These are phyloP conservation scores for Cadophora sp. DNA, from an alignment of 2,329 filamentous ascomycete genomes.

Conservation along the genomic window DNA sequence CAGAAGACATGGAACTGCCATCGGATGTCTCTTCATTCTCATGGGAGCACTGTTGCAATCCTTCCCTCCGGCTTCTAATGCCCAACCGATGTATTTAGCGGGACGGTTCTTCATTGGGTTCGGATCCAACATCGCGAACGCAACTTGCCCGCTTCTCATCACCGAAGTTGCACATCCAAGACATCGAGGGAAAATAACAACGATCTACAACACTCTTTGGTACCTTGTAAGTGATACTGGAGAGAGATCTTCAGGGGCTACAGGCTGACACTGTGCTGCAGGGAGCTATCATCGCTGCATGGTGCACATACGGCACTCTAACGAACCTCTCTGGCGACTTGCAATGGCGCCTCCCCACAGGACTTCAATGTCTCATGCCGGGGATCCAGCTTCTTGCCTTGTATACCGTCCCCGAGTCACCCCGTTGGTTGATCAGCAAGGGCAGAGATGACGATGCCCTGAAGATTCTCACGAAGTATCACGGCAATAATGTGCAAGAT, in stretches of 20 bases:
- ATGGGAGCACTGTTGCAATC: slow-evolving; percentile 48
- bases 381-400: slow-evolving; percentile 31
- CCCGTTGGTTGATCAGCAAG: slow-evolving; percentile 33
- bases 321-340: slow-evolving; percentile 20
- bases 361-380: slow-evolving; percentile 30
- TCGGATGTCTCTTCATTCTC: slow-evolving; percentile 50
- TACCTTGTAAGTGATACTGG: slow-evolving; percentile 36
- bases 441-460: slow-evolving; percentile 36
- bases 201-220: slow-evolving; percentile 49
- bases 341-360: slow-evolving; percentile 30
- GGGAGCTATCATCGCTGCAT: slow-evolving; percentile 34
- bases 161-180: slow-evolving; percentile 47
- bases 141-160: slow-evolving; percentile 46
- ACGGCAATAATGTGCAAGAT: slow-evolving; percentile 45
- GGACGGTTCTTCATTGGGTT: slow-evolving; percentile 45
- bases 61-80: slow-evolving; percentile 42
- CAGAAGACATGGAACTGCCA: slow-evolving; percentile 50
- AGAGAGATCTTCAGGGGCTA: neutral
- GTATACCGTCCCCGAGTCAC: slow-evolving; percentile 35
- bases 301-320: slow-evolving; percentile 32
- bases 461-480: slow-evolving; percentile 45
- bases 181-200: slow-evolving; percentile 46
- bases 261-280: neutral
- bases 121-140: slow-evolving; percentile 49
- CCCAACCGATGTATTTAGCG: slow-evolving; percentile 47